phyloP scores from a whole-genome alignment of 495 filamentous ascomycete genomes.

The Peziza echinospora region DNA sequence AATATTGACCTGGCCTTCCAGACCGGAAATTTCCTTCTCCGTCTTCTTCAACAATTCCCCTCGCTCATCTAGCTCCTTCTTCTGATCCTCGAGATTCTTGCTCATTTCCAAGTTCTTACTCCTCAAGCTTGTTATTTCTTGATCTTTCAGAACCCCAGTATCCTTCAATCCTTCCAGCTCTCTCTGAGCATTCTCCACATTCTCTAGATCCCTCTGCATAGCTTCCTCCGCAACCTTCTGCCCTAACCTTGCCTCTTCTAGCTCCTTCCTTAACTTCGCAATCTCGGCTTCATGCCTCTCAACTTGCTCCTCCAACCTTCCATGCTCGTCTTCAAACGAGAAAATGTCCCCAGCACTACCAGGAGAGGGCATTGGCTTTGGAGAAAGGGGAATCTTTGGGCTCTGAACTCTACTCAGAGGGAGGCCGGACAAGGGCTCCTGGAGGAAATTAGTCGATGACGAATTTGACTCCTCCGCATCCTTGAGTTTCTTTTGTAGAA shows the following conservation, averaged over 20 bases:
- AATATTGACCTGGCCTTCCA: conserved; percentile 15
- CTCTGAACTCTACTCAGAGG: conserved; percentile 2
- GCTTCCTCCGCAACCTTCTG: conserved; percentile 34
- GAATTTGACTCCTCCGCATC: conserved; percentile 6
- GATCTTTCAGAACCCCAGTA: conserved; percentile 11
- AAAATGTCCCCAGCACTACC: conserved; percentile 50
- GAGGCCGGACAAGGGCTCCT: neutral
- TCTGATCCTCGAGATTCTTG: neutral
- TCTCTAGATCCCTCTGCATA: conserved; percentile 27
- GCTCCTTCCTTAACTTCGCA: conserved; percentile 35
- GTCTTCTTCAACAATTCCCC: conserved; percentile 18
- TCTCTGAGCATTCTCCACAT: conserved; percentile 22
- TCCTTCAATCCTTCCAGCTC: conserved; percentile 21
- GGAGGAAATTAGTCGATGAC: conserved; percentile 9
- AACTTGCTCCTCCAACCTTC: conserved; percentile 39
- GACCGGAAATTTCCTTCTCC: conserved; percentile 17
- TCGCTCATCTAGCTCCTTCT: conserved; percentile 10
- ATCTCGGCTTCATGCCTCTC: conserved; percentile 43
- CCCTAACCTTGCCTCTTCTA: conserved; percentile 28
- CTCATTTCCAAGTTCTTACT: conserved; percentile 3
- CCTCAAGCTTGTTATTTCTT: conserved; percentile 22
- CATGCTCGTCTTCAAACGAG: conserved; percentile 61
- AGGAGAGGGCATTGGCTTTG: conserved; percentile 3
- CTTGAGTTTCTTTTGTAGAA: conserved; percentile 10
- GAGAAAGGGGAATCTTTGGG: conserved; percentile 13